phyloP scores from a whole-genome alignment of 176 grass and related monocot genomes.

The Bothriochloa decipiens region DNA sequence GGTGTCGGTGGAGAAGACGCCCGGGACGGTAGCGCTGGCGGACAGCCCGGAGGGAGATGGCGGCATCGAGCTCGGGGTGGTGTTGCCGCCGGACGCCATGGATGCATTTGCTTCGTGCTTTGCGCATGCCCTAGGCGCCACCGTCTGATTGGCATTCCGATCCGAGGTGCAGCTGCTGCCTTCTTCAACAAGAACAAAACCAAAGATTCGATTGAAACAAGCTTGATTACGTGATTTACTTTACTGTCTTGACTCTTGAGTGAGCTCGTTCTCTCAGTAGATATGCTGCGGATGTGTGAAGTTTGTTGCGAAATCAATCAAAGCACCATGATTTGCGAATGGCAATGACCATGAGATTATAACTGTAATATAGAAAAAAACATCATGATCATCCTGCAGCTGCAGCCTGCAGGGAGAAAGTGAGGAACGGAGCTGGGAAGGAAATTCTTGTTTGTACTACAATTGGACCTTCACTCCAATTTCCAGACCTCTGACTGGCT shows the following conservation, averaged over 20 bases:
- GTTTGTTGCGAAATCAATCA: background rate
- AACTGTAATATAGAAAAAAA: too few species aligned
- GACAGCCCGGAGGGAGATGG: constrained; percentile 45
- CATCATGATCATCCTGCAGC: too few species aligned
- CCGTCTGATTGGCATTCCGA: constrained; percentile 1
- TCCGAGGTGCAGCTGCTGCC: background rate
- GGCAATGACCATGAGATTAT: too few species aligned
- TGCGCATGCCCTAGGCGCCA: background rate
- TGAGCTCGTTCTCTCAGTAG: background rate
- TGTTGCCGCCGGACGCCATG: constrained; percentile 44
- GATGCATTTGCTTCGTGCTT: constrained; percentile 49
- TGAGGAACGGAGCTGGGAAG: too few species aligned
- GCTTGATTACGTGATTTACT: background rate
- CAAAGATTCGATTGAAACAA: background rate
- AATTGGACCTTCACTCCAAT: too few species aligned
- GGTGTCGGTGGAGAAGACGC: constrained; percentile 58
- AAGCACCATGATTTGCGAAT: too few species aligned
- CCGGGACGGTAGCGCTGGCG: constrained; percentile 51
- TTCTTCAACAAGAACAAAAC: background rate
- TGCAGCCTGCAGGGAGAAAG: too few species aligned
- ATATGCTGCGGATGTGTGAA: background rate
- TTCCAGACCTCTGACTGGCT: too few species aligned
- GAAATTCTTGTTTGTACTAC: too few species aligned
- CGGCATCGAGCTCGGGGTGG: constrained; percentile 57
- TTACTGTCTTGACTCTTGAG: background rate